Evolutionary conservation across 2,329 filamentous ascomycete species (phyloP).

Genomic region (Colletotrichum sp.): DNA sequence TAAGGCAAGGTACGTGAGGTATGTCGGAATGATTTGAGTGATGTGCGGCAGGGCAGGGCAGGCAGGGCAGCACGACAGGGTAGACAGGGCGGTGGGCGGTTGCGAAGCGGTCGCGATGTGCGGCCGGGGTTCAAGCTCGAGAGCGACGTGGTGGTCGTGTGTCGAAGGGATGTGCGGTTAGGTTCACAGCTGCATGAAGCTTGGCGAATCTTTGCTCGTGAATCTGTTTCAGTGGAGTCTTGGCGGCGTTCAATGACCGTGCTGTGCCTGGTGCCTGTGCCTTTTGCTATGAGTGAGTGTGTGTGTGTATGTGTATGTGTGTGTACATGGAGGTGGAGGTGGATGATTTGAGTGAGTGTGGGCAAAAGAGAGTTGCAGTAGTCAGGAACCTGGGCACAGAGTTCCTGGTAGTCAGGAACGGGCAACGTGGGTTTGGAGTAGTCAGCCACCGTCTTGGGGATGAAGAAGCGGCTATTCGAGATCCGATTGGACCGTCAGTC

Average conservation of each 20-base stretch:
- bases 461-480: background rate
- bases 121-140: background rate
- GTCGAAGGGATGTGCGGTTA: background rate
- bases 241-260: conserved; percentile 4
- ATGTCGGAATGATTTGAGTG: background rate
- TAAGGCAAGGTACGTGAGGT: background rate
- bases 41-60: background rate
- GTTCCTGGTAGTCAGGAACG: background rate
- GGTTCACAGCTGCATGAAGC: conserved; percentile 16
- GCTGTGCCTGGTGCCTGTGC: conserved; percentile 10
- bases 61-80: background rate
- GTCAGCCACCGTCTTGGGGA: background rate
- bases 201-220: conserved; percentile 19
- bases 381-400: background rate
- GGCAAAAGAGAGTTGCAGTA: background rate
- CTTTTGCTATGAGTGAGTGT: background rate
- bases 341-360: background rate
- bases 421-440: background rate
- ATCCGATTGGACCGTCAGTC: conserved; percentile 14
- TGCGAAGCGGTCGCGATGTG: background rate
- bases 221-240: conserved; percentile 18
- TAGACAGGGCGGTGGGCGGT: background rate
- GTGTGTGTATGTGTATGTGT: background rate
- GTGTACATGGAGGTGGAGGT: background rate
- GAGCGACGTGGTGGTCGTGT: background rate